Evolutionary conservation across 768 basidiomycete genomes (phyloP), one percentile per base, ranked within the genome.

Genomic region (Mycena galopus): DNA sequence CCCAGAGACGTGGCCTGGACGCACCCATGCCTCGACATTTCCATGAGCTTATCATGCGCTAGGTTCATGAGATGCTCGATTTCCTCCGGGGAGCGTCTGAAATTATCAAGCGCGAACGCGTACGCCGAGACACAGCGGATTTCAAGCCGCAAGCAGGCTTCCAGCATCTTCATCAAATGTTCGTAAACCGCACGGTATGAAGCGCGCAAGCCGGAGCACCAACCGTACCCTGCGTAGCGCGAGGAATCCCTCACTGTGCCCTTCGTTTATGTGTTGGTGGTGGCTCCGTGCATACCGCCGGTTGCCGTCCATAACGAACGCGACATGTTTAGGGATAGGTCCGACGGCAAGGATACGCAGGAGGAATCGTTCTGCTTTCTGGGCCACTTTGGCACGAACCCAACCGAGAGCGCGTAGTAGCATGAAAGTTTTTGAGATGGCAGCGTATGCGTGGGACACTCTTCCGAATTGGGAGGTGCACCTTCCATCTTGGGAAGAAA

Each of bases 261-360:
- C 97, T 73, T 96, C 86, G 37, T 85, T 85, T 23, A 94, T 87
- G n/a, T 86, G 80, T 80, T 91, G 88, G 19, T 91, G 89, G 25
- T 88, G 83, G 75, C 85, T 82, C 80, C 95, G 86, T 1, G 98
- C 97, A 78, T 94, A 97, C 14, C 98, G 87, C 64, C 98, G 86
- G 80, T 99, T 98, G 4, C 98, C 98, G 78, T 99, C 98, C 96
- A 99, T 97, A 30, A 97, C 92, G 79, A 99, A 97, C 2, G 94
- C 96, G 32, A 99, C 89, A 84, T 99, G 98, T 51, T 85, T 82
- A 0, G 98, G 98, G 11, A 97, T 87, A 0, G 97, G 97, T 0
- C 96, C 97, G 2, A 93, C 86, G 0, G 92, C 85, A 55, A 99
- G 88, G 23, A 96, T 82, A 69, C 82, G 83, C 56, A 97, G 85